phyloP scores from a whole-genome alignment of 805 yeast species.

The Clavispora asparagi region DNA sequence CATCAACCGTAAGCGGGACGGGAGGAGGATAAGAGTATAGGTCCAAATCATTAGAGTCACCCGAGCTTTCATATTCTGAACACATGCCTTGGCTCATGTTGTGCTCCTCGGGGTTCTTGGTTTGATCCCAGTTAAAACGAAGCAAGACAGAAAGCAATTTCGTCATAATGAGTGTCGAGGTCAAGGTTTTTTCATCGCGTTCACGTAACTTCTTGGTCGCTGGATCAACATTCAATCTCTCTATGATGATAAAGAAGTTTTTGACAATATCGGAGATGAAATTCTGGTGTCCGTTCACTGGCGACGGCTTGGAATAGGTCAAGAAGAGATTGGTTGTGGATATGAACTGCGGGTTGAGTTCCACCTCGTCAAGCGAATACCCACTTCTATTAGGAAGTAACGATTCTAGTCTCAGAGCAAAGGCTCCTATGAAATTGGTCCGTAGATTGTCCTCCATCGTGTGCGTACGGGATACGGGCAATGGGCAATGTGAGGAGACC shows the following conservation, averaged over 20 bases:
- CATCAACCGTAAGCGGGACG: constrained; percentile 15
- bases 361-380: constrained; percentile 34
- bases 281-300: constrained; percentile 11
- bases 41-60: constrained; percentile 18
- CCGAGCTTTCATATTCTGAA: constrained; percentile 8
- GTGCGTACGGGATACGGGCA: background rate
- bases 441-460: constrained; percentile 3
- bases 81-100: constrained; percentile 4
- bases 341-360: constrained; percentile 35
- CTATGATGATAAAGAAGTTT: constrained; percentile 20
- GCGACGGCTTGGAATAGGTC: constrained; percentile 8
- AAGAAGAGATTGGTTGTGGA: constrained; percentile 27
- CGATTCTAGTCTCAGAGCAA: constrained; percentile 22
- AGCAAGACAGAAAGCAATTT: constrained; percentile 27
- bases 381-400: constrained; percentile 37
- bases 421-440: constrained; percentile 10
- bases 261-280: constrained; percentile 17
- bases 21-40: constrained; percentile 29
- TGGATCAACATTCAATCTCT: constrained; percentile 12
- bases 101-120: constrained; percentile 1
- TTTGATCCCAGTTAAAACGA: constrained; percentile 24
- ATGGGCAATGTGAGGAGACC: background rate
- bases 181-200: constrained; percentile 25
- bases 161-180: constrained; percentile 28
- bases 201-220: constrained; percentile 23